Conservation (phyloP, 2,329 filamentous ascomycete genomes). For the Microdochium paspali region DNA sequence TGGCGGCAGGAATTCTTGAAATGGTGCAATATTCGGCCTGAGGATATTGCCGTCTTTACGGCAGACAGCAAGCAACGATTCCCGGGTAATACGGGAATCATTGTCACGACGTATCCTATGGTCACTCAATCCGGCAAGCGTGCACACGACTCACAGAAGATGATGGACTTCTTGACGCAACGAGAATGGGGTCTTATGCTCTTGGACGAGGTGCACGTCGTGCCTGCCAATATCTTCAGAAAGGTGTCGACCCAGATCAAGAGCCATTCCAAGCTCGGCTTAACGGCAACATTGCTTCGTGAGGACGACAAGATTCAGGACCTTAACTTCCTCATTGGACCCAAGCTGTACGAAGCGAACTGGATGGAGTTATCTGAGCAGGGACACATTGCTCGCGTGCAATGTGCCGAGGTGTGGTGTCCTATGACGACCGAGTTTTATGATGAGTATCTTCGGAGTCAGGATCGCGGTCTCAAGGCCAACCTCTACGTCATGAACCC, state of each 20-base stretch:
- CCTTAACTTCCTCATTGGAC: constrained; percentile 93
- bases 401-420: constrained; percentile 98
- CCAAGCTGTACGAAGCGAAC: constrained; percentile 96
- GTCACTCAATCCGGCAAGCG: constrained; percentile 84
- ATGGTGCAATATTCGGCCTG: constrained; percentile 92
- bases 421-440: constrained; percentile 99
- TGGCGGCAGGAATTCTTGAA: constrained; percentile 96
- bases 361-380: constrained; percentile 98
- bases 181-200: constrained; percentile 98
- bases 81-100: constrained; percentile 83
- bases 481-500: constrained; percentile 94
- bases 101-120: constrained; percentile 98
- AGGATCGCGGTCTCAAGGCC: constrained; percentile 21
- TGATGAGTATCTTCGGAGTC: constrained; percentile 68
- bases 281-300: constrained; percentile 87
- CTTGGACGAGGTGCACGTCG: constrained; percentile 94
- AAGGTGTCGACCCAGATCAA: constrained; percentile 90
- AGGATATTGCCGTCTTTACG: constrained; percentile 91
- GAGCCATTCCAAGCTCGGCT: constrained; percentile 86
- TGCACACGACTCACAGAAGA: constrained; percentile 88
- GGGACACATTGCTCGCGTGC: constrained; percentile 92
- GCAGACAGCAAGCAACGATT: constrained; percentile 83
- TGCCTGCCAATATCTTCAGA: constrained; percentile 92
- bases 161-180: constrained; percentile 87
- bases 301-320: constrained; percentile 99